Percentiles rank a stretch among this genome's conserved stretches.
Evolutionary conservation across 352 stramenopile species (phyloP).

Genomic region (Phytopythium ostracodes): DNA sequence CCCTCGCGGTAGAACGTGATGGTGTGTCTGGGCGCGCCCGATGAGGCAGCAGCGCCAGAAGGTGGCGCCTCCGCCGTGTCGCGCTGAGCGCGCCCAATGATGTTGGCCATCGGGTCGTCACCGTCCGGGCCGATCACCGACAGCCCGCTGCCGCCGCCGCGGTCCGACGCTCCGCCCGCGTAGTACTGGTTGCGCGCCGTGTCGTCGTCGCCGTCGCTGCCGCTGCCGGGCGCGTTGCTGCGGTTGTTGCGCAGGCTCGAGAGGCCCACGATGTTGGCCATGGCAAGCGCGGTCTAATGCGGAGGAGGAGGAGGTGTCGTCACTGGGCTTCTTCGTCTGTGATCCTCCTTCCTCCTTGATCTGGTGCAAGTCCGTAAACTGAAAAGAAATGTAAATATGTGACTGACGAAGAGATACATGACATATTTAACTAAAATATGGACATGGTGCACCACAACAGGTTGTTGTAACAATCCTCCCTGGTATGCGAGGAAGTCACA

Average conservation of each 20-base stretch:
- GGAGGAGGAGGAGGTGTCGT: neutral
- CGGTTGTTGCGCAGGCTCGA: constrained; percentile 56
- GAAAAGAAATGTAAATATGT: no score
- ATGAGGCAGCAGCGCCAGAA: neutral
- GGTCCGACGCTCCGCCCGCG: constrained; percentile 56
- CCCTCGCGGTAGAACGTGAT: constrained; percentile 86
- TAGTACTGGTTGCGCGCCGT: constrained; percentile 66
- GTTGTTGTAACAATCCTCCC: no score
- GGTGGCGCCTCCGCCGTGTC: constrained; percentile 30
- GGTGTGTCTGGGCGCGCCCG: constrained; percentile 40
- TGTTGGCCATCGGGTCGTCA: constrained; percentile 68
- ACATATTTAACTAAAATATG: no score
- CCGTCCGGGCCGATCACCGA: constrained; percentile 62
- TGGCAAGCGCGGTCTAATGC: constrained; percentile 10
- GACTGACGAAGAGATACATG: no score
- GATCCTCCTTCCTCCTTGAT: no score
- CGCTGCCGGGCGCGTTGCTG: constrained; percentile 19
- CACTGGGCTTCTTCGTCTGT: no score
- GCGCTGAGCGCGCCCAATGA: constrained; percentile 77
- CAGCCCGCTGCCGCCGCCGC: constrained; percentile 68
- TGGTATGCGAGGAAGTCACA: no score
- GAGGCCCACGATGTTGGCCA: constrained; percentile 82
- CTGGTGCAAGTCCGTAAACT: no score
- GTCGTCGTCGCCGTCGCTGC: constrained; percentile 26
- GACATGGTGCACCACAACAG: no score